These are phyloP conservation scores for Stentor roeselii DNA, from an alignment of 73 alveolate species.

Conservation along the genomic window DNA sequence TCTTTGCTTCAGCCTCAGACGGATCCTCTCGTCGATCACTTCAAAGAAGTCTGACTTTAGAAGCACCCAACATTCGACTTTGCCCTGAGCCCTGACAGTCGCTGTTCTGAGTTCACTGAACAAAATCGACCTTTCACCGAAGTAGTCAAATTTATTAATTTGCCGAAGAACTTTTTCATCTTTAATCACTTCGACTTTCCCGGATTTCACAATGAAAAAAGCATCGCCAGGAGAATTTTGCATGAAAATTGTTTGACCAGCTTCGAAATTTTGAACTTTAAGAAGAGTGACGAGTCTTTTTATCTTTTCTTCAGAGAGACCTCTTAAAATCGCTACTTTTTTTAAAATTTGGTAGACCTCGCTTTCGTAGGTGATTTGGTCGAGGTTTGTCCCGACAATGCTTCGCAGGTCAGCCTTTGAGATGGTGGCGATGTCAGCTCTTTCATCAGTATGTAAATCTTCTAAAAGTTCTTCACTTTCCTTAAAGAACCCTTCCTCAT, in stretches of 20 bases:
- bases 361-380: not conserved
- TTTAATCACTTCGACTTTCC: constrained; percentile 57
- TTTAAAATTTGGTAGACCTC: constrained; percentile 23
- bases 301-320: constrained; percentile 31
- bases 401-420: no score
- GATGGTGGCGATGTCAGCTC: no score
- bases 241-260: constrained; percentile 53
- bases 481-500: no score
- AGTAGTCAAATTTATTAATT: constrained; percentile 45
- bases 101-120: constrained; percentile 47
- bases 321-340: constrained; percentile 37
- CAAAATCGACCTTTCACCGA: constrained; percentile 42
- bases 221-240: constrained; percentile 75
- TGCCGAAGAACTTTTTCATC: constrained; percentile 44
- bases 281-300: constrained; percentile 32
- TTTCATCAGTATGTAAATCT: no score
- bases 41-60: constrained; percentile 27
- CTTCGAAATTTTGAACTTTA: constrained; percentile 34
- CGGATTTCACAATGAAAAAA: constrained; percentile 64
- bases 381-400: not conserved
- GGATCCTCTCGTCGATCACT: constrained; percentile 34
- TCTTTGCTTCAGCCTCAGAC: constrained; percentile 29
- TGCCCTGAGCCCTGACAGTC: constrained; percentile 46
- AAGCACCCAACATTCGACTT: constrained; percentile 32
- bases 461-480: no score